phyloP scores from a whole-genome alignment of 768 basidiomycete genomes.

The Dictyophora rubrovolvata region DNA sequence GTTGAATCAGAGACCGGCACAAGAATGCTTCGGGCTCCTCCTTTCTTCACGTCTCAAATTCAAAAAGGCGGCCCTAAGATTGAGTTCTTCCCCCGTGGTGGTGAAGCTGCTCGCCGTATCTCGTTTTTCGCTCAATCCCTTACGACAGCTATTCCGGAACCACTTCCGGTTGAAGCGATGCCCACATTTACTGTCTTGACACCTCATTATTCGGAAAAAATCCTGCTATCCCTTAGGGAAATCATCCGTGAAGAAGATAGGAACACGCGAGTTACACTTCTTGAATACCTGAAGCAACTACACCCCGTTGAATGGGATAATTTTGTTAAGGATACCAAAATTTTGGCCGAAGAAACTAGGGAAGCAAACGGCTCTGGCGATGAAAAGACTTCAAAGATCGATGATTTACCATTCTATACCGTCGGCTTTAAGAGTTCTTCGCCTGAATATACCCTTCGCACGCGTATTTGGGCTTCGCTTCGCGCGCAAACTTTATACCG shows the following conservation, averaged over 20 bases:
- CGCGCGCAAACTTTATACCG: conserved; percentile 97
- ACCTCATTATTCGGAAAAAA: conserved; percentile 99
- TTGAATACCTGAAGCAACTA: conserved; percentile 97
- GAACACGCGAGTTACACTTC: conserved; percentile 89
- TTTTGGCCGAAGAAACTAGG: conserved; percentile 81
- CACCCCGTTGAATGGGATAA: conserved; percentile 99
- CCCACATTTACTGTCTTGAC: conserved; percentile 99
- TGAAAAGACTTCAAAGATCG: conserved; percentile 69
- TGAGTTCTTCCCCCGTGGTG: conserved; percentile 88
- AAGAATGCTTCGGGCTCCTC: conserved; percentile 87
- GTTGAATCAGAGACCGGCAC: conserved; percentile 79
- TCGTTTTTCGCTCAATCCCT: conserved; percentile 98
- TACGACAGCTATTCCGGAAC: conserved; percentile 90
- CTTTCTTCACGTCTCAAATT: conserved; percentile 92
- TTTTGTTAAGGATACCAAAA: conserved; percentile 99
- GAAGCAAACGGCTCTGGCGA: conserved; percentile 46
- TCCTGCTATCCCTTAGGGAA: conserved; percentile 89
- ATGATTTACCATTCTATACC: conserved; percentile 98
- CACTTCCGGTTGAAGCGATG: conserved; percentile 96
- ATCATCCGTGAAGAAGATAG: conserved; percentile 98
- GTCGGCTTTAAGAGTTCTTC: conserved; percentile 99
- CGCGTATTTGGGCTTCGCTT: conserved; percentile 97
- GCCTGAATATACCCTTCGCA: conserved; percentile 96
- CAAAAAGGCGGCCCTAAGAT: conserved; percentile 55
- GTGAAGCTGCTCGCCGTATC: conserved; percentile 95